Base-by-base conservation (phyloP, 768 basidiomycete species). In the Cubamyces lactineus region DNA sequence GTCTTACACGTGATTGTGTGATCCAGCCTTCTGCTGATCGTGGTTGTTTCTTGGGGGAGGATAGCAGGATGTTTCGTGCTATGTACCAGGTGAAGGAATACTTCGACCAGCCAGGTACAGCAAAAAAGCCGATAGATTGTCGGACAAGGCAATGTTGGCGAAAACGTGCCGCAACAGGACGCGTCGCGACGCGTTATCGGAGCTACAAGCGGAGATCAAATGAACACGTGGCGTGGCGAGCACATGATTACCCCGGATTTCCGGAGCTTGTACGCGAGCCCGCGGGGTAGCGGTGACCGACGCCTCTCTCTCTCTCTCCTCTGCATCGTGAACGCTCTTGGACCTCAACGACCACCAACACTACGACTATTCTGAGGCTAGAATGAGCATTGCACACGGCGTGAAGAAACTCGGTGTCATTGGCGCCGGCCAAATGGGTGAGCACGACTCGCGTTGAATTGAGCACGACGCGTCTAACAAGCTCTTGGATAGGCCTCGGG, bases 361-460 rank as follows among this genome's bases (percentile, higher is more conserved):
- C 34, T 34, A 34, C 34, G 34, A 34, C 34, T 34, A 7, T 1
- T 34, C 5, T 3, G 38, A 16, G 19, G 21, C 11, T 6, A 34
- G 7, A 41, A 86, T 86, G 84, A 76, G 82, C 53, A 70, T 91
- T 56, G 78, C 81, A 19, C 92, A 93, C 68, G 91, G 89, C 49
- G 86, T 95, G 65, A 85, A 84, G 56, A 84, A 80, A 3, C 76
- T 94, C 0, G 94, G 90, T 23, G 85, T 95, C 64, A 80, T 96
- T 39, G 91, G 91, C 47, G 87, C 90, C 19, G 92, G 91, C 51
- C 91, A 93, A 72, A 92, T 92, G 91, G 77, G 77, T 78, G 51
- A 47, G 70, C 62, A 3, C 13, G 13, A 3, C n/a, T 15, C 24
- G 15, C 54, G 39, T 28, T 28, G 1, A 42, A 4, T 24, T 16